Percentiles rank a stretch among this genome's conserved stretches.
These are phyloP conservation scores for Trypanosoma vivax DNA, from an alignment of 208 protist genomes.

Conservation along the genomic window DNA sequence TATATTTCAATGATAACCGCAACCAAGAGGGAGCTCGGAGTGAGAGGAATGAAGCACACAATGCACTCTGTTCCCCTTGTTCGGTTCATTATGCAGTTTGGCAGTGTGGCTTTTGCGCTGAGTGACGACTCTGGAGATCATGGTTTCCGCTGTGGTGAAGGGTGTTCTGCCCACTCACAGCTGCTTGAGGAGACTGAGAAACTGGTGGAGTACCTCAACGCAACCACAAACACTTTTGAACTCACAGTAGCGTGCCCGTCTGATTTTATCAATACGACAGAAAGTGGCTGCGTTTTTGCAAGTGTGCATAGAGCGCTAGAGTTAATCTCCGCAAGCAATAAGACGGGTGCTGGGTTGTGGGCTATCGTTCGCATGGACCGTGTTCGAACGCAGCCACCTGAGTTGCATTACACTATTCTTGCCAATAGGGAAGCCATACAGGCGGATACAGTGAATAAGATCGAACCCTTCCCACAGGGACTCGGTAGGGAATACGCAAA, in stretches of 20 bases:
- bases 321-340: neutral
- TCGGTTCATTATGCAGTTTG: constrained; percentile 16
- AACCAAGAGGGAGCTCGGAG: neutral
- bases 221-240: constrained; percentile 7
- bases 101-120: constrained; percentile 6
- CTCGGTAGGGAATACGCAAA: constrained; percentile 15
- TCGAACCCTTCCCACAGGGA: constrained; percentile 18
- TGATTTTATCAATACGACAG: neutral
- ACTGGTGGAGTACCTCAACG: constrained; percentile 16
- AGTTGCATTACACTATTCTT: constrained; percentile 15
- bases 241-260: constrained; percentile 2
- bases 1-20: constrained; percentile 7
- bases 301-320: neutral
- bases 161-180: too few species aligned
- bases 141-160: too few species aligned
- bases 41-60: constrained; percentile 9
- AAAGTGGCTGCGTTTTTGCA: constrained; percentile 10
- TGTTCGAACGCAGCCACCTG: neutral
- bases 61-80: constrained; percentile 7
- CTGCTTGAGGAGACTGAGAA: neutral
- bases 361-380: constrained; percentile 13
- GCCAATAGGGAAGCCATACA: constrained; percentile 5
- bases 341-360: neutral
- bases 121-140: neutral
- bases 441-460: neutral